Base-by-base conservation (phyloP, 106 monocot genomes). In the Dioscorea alata region DNA sequence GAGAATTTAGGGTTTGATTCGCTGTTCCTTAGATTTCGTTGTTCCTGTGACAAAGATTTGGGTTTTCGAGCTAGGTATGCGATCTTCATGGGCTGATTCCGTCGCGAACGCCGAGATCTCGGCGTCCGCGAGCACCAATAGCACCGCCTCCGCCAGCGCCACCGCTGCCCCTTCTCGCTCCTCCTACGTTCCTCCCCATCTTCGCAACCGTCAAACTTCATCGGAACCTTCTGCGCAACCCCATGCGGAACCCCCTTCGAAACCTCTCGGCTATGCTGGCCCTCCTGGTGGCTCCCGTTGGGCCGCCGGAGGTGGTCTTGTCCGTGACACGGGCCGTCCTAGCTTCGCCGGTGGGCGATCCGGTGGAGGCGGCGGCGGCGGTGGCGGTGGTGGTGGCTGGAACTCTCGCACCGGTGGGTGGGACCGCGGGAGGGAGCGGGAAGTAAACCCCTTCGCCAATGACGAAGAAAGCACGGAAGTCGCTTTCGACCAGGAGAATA, bases 381-480 rank as follows among this genome's bases (percentile, higher is more conserved):
- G 82, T 8, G 75, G 78, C 4, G 80, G 81, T 24, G 89, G 78
- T 24, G 89, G 82, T 8, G 42, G 42, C 42, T 85, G 85, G 82
- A 75, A 74, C 63, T 59, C 48, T 19, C 25, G 82, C 23, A 58
- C 60, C 34, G 82, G 77, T 23, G 85, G 89, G 35, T 80, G 85
- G 77, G 82, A 76, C 61, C 66, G 81, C 22, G 73, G 86, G 4
- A 75, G 76, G 50, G 73, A 76, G 20, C 71, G 72, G 7, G 89
- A 89, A 64, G 69, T 50, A 2, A 85, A 90, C 33, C 89, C 85
- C 32, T 83, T 85, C 33, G 75, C 82, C 0, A 68, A 82, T 6
- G 78, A 80, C 19, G 90, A 86, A 13, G 71, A 73, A 0, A 22
- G 16, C 2, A 3, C 65, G 0, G 75, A 80, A 10, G 70, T 28